Conservation (phyloP, 345 rosid genomes). For the Pugionium dolabratum region DNA sequence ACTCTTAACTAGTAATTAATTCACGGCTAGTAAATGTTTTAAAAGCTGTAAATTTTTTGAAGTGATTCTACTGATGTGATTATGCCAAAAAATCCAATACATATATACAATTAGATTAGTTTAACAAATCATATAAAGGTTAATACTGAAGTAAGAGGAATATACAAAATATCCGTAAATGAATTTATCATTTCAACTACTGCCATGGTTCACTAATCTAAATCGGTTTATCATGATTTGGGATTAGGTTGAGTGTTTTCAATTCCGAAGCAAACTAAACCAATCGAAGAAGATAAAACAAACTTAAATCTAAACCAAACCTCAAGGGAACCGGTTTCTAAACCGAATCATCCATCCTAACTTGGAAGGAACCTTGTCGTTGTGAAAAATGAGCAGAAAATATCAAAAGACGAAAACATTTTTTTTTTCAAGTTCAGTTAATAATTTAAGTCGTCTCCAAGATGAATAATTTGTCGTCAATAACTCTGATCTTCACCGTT, state of each 20-base stretch:
- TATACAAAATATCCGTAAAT: background rate
- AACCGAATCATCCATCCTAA: slow-evolving; percentile 6
- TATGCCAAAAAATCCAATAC: slow-evolving; percentile 13
- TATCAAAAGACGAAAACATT: slow-evolving; percentile 7
- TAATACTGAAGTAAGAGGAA: background rate
- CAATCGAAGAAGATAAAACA: background rate
- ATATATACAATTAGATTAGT: slow-evolving; percentile 3
- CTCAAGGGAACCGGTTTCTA: background rate
- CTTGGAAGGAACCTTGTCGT: slow-evolving; percentile 4
- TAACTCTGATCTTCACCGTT: slow-evolving; percentile 19
- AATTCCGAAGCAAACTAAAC: background rate
- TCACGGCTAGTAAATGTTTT: slow-evolving; percentile 26
- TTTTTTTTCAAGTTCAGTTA: background rate
- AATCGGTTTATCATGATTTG: background rate
- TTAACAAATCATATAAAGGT: slow-evolving; percentile 22
- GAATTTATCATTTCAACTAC: background rate
- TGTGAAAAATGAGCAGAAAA: background rate
- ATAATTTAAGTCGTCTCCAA: background rate
- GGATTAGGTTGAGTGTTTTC: background rate
- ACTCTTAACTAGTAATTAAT: slow-evolving; percentile 9
- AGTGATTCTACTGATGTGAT: slow-evolving; percentile 21
- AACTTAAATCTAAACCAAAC: background rate
- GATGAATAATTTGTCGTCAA: background rate
- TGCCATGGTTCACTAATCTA: background rate
- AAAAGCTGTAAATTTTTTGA: slow-evolving; percentile 11